Percentiles rank a stretch among this genome's conserved stretches.
phyloP scores from a whole-genome alignment of 495 filamentous ascomycete species.

The Cercophora newfieldiana region DNA sequence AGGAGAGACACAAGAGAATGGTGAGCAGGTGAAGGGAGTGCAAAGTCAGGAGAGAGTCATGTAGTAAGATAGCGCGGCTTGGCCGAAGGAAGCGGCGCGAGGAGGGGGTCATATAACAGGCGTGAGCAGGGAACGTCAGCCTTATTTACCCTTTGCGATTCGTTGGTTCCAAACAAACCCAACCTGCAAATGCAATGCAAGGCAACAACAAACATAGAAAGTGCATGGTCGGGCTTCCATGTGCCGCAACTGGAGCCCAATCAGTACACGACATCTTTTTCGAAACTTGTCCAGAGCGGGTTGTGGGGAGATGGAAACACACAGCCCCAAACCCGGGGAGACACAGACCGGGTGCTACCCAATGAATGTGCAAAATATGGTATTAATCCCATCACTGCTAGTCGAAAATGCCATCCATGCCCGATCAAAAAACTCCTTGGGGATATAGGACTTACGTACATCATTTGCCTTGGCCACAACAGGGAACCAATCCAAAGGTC shows the following conservation, averaged over 20 bases:
- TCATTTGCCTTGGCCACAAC: neutral
- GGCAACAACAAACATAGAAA: conserved; percentile 9
- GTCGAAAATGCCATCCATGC: conserved; percentile 10
- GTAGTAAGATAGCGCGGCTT: neutral
- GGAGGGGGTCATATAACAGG: neutral
- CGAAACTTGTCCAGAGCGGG: neutral
- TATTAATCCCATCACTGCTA: conserved; percentile 6
- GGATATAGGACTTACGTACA: conserved; percentile 18
- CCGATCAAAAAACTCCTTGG: conserved; percentile 17
- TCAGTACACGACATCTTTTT: neutral
- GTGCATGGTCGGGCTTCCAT: neutral
- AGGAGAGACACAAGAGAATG: neutral
- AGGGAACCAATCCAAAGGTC: neutral
- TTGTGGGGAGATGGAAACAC: neutral
- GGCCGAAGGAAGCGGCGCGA: neutral
- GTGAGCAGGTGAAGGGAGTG: neutral
- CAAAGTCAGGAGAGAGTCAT: neutral
- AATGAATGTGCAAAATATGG: conserved; percentile 10
- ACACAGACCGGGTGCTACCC: neutral
- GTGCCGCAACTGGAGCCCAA: neutral
- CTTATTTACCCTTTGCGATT: neutral
- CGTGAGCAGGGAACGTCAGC: neutral
- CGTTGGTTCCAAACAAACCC: neutral
- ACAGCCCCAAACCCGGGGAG: neutral
- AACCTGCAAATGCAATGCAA: neutral